A percentile compares a stretch with the other conserved stretches of the same genome.
Conservation (phyloP, 2,329 filamentous ascomycete species). For the Trichoderma sp. region DNA sequence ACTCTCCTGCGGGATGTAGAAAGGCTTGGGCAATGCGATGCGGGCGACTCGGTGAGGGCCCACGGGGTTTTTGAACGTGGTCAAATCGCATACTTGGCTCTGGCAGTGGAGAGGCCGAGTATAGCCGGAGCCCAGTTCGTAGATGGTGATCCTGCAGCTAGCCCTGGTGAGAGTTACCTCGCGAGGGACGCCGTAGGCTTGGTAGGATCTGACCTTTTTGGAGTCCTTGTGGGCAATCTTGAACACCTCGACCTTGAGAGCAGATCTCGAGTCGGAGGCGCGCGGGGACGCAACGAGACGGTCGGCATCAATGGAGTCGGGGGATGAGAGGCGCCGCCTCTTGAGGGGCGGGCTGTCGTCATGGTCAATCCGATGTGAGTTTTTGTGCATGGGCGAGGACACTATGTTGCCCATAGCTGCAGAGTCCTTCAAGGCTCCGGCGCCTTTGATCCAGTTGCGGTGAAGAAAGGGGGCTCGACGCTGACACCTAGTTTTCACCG, state of each 20-base stretch:
- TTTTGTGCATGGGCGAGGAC: slow-evolving; percentile 44
- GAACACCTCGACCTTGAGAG: slow-evolving; percentile 56
- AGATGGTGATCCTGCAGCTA: slow-evolving; percentile 45
- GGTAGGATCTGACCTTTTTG: slow-evolving; percentile 41
- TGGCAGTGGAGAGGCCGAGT: slow-evolving; percentile 54
- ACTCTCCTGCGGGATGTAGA: slow-evolving; percentile 55
- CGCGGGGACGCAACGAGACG: slow-evolving; percentile 40
- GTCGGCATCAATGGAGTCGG: slow-evolving; percentile 41
- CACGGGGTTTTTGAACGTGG: slow-evolving; percentile 52
- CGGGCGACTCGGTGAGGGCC: slow-evolving; percentile 51
- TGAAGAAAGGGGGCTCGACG: slow-evolving; percentile 58
- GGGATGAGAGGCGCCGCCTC: slow-evolving; percentile 52
- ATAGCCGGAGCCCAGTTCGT: slow-evolving; percentile 41
- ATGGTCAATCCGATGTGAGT: slow-evolving; percentile 41
- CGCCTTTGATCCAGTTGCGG: slow-evolving; percentile 55
- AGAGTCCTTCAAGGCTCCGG: slow-evolving; percentile 47
- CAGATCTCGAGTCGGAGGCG: slow-evolving; percentile 42
- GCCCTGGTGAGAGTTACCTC: slow-evolving; percentile 41
- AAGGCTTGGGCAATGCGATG: slow-evolving; percentile 52
- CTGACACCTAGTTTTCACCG: slow-evolving; percentile 49
- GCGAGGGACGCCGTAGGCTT: slow-evolving; percentile 37
- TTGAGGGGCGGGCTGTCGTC: slow-evolving; percentile 49
- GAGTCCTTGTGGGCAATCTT: slow-evolving; percentile 56
- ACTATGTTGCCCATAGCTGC: slow-evolving; percentile 50
- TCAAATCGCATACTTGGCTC: slow-evolving; percentile 57